Base-by-base conservation (phyloP, 352 stramenopile species). In the Aphanomyces invadans region DNA sequence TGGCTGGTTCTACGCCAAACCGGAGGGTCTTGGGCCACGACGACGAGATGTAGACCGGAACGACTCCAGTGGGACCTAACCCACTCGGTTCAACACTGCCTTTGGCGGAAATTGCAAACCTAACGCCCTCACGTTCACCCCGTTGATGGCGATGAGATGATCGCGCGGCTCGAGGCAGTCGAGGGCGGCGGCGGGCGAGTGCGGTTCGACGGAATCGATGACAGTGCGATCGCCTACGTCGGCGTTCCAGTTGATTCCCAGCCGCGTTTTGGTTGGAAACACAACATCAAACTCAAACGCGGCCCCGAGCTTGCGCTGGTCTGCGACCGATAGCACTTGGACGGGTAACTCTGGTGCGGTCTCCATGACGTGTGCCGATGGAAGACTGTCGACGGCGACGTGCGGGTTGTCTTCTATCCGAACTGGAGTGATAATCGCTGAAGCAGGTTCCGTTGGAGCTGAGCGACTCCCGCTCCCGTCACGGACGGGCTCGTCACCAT, bases 241-340 rank as follows among this genome's bases (percentile, higher is more conserved):
- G 19, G 26, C 10, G n/a, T 67, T 21, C 60, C 60, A 67, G 19
- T 36, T 38, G 32, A 67, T 57, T 15, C 60, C 60, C 5, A 67
- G 60, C 9, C 60, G 60, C 19, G 45, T 46, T 26, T 49, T 29
- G n/a, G 33, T 25, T 11, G 19, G 17, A 4, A 67, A 67, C 3
- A 57, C 42, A 5, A 28, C 33, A 26, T 46, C 38, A 23, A 57
- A 59, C 19, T 55, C 60, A 25, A 57, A 45, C 2, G 49, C 49
- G 12, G 36, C 7, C 21, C 60, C 21, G 45, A 10, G 33, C 3
- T n/a, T 11, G 59, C 36, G 29, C 21, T 57, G 23, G 32, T 32
- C 38, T 1, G 28, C 55, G 7, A 3, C 19, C 11, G 21, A 48
- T 15, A 1, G 29, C 26, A 15, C 10, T 51, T 53, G 53, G 10